Conservation (phyloP, 306 rosid genomes). For the Corylus heterophylla region DNA sequence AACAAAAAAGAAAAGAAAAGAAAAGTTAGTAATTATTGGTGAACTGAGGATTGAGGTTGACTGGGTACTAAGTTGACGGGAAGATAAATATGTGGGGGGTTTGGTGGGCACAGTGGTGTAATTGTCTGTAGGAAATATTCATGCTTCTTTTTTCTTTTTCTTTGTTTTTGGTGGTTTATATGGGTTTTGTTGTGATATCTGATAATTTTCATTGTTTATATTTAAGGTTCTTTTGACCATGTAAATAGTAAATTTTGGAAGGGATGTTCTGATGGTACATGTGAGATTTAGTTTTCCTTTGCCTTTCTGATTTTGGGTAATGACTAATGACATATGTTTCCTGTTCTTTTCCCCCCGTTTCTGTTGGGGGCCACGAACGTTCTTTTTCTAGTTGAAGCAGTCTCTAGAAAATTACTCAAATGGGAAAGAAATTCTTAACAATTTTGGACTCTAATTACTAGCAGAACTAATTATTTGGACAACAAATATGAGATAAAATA, state of each 20-base stretch:
- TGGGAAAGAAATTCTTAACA: too few relatives aligned
- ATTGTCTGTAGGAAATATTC: not conserved
- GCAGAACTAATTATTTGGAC: too few relatives aligned
- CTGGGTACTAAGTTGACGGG: not conserved
- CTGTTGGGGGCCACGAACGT: too few relatives aligned
- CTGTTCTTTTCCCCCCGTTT: too few relatives aligned
- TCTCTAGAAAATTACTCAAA: too few relatives aligned
- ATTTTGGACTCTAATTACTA: too few relatives aligned
- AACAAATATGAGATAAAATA: too few relatives aligned
- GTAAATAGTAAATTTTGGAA: not conserved
- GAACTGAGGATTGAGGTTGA: not conserved
- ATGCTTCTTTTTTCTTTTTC: not conserved
- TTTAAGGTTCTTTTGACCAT: not conserved
- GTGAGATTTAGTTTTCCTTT: not conserved
- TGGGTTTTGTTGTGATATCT: not conserved
- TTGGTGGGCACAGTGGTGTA: not conserved
- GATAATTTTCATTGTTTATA: not conserved
- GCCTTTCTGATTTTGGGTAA: not conserved
- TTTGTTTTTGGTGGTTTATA: not conserved
- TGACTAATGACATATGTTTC: too few relatives aligned
- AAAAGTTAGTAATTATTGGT: not conserved
- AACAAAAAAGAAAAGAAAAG: not conserved
- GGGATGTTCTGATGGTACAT: not conserved
- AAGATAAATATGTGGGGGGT: not conserved
- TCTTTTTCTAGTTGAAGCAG: too few relatives aligned